Percentiles rank a stretch among this genome's conserved stretches.
Evolutionary conservation across 148 eudicot genomes (phyloP).

Genomic region (Euryodendron excelsum): DNA sequence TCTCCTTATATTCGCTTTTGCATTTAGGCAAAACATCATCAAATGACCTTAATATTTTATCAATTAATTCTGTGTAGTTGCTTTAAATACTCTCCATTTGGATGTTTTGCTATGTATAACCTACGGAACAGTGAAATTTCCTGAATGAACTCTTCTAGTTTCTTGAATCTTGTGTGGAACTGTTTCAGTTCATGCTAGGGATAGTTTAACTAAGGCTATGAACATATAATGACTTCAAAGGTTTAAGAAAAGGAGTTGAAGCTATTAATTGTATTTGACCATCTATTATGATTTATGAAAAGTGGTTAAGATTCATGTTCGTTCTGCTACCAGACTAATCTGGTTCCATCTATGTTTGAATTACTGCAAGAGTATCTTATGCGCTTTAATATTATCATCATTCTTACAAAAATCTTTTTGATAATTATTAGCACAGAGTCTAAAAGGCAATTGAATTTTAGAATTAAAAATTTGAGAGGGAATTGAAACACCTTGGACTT

Average conservation of each 20-base stretch:
- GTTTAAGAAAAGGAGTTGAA: not conserved
- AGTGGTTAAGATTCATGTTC: not conserved
- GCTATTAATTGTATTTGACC: not conserved
- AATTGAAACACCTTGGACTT: not conserved
- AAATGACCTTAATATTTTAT: constrained; percentile 4
- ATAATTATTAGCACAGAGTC: not conserved
- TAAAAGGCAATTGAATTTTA: not conserved
- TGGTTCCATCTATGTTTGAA: constrained; percentile 5
- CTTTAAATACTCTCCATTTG: not conserved
- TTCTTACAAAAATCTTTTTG: not conserved
- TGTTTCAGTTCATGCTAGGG: not conserved
- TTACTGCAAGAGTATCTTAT: not conserved
- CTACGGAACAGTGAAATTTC: not conserved
- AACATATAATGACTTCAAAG: not conserved
- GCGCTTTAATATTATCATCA: not conserved
- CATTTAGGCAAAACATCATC: constrained; percentile 66
- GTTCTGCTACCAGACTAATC: not conserved
- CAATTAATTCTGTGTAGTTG: not conserved
- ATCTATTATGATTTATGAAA: not conserved
- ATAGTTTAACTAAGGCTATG: not conserved
- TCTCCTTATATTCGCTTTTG: constrained; percentile 96
- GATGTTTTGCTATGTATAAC: not conserved
- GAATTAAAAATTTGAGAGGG: not conserved
- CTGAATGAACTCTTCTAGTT: not conserved
- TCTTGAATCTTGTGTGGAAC: not conserved